Conservation (phyloP, 768 basidiomycete genomes). For the Boletellus ananiceps region DNA sequence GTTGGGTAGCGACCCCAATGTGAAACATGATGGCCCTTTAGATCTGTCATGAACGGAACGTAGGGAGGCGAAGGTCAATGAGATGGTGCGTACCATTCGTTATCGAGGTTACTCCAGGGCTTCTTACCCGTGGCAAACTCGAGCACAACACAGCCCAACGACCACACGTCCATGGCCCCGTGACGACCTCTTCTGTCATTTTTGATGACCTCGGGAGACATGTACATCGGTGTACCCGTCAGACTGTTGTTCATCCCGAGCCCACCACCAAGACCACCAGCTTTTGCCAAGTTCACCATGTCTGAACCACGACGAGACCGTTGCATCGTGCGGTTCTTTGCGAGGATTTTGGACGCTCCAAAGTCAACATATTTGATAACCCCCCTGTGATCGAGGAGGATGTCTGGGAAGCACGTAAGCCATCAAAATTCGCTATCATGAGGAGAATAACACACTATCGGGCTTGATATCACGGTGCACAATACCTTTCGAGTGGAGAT, state of each 20-base stretch:
- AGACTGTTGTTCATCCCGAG: conserved; percentile 75
- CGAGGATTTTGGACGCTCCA: conserved; percentile 94
- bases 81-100: conserved; percentile 75
- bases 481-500: conserved; percentile 88
- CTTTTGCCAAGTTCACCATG: conserved; percentile 29
- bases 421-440: conserved; percentile 1
- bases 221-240: conserved; percentile 99
- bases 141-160: conserved; percentile 93
- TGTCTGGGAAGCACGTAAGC: conserved; percentile 53
- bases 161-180: conserved; percentile 99
- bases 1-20: conserved; percentile 94
- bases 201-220: conserved; percentile 98
- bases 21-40: conserved; percentile 99
- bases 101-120: conserved; percentile 98
- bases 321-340: conserved; percentile 80
- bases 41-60: conserved; percentile 2
- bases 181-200: conserved; percentile 83
- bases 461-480: conserved; percentile 98
- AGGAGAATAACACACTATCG: conserved; percentile 67
- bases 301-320: conserved; percentile 59
- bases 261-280: conserved; percentile 33
- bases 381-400: conserved; percentile 83
- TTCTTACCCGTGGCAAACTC: conserved; percentile 96
- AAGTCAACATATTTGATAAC: conserved; percentile 98
- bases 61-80: neutral